A percentile compares a stretch with the other conserved stretches of the same genome.
phyloP scores from a whole-genome alignment of 1,139 yeast species.

The Pneumocystis carinii region DNA sequence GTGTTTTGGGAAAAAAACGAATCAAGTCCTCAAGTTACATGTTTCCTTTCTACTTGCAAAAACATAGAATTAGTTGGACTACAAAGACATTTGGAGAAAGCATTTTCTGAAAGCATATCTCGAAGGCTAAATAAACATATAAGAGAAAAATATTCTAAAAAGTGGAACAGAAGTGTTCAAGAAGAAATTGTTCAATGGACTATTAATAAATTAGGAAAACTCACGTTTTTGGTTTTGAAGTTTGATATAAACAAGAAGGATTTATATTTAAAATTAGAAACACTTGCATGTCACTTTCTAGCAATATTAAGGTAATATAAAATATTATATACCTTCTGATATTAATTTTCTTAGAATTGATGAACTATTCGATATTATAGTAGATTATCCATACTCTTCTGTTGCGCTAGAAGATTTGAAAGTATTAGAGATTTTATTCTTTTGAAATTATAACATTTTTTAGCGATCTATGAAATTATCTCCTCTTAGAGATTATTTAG shows the following conservation, averaged over 20 bases:
- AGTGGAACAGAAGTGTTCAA: not conserved
- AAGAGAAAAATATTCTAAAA: not conserved
- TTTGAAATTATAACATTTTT: not conserved
- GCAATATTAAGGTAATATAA: not conserved
- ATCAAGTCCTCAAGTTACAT: not conserved
- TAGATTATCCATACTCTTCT: slow-evolving; percentile 42
- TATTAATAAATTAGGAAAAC: not conserved
- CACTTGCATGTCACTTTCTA: slow-evolving; percentile 1
- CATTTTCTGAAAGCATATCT: not conserved
- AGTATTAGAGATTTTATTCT: not conserved
- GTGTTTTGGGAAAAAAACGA: not conserved
- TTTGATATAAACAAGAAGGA: not conserved
- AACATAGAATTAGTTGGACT: not conserved
- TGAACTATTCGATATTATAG: slow-evolving; percentile 54
- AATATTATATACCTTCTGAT: not conserved
- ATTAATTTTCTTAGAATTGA: slow-evolving; percentile 28
- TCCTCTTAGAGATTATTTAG: slow-evolving; percentile 39
- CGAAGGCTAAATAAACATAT: not conserved
- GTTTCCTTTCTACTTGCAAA: not conserved
- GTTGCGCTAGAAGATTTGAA: slow-evolving; percentile 53
- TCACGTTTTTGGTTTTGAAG: not conserved
- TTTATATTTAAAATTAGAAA: not conserved
- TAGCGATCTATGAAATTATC: slow-evolving; percentile 26
- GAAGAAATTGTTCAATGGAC: slow-evolving; percentile 1
- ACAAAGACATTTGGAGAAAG: not conserved